These are phyloP conservation scores for Boletellus ananiceps DNA, from an alignment of 768 basidiomycete genomes.

Conservation along the genomic window DNA sequence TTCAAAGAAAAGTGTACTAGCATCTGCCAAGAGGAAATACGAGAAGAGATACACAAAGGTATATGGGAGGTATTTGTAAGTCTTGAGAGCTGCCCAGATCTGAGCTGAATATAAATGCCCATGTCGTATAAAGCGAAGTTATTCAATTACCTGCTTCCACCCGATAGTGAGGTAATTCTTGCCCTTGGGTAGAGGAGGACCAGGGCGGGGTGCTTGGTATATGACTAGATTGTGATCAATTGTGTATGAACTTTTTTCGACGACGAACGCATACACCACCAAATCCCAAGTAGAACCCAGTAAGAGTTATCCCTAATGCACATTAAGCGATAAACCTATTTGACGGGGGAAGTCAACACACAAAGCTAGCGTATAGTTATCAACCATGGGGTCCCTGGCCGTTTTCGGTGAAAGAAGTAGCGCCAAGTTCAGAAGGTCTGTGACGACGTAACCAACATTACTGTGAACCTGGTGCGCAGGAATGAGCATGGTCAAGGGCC, in stretches of 20 bases:
- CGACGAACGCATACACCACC: conserved; percentile 67
- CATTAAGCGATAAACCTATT: neutral
- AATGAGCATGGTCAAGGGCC: neutral
- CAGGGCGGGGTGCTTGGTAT: conserved; percentile 80
- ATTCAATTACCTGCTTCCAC: conserved; percentile 66
- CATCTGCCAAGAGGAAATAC: conserved; percentile 78
- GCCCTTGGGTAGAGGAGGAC: conserved; percentile 71
- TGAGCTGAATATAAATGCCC: conserved; percentile 25
- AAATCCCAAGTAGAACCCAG: conserved; percentile 76
- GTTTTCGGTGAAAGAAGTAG: conserved; percentile 53
- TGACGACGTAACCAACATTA: conserved; percentile 69
- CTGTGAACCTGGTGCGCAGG: conserved; percentile 53
- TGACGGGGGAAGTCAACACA: conserved; percentile 31
- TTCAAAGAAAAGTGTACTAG: conserved; percentile 28
- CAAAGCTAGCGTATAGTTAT: conserved; percentile 74
- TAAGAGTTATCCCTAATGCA: conserved; percentile 57
- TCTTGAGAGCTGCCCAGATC: conserved; percentile 73
- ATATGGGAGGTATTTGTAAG: conserved; percentile 74
- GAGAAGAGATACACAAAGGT: conserved; percentile 78
- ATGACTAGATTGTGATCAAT: conserved; percentile 46
- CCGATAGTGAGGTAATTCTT: conserved; percentile 77
- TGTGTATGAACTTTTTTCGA: neutral
- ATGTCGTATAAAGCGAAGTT: neutral
- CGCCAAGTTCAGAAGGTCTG: conserved; percentile 61
- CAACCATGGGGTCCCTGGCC: conserved; percentile 50